These are phyloP conservation scores for Trichoderma pleuroti DNA, from an alignment of 2,329 filamentous ascomycete species.

Conservation along the genomic window DNA sequence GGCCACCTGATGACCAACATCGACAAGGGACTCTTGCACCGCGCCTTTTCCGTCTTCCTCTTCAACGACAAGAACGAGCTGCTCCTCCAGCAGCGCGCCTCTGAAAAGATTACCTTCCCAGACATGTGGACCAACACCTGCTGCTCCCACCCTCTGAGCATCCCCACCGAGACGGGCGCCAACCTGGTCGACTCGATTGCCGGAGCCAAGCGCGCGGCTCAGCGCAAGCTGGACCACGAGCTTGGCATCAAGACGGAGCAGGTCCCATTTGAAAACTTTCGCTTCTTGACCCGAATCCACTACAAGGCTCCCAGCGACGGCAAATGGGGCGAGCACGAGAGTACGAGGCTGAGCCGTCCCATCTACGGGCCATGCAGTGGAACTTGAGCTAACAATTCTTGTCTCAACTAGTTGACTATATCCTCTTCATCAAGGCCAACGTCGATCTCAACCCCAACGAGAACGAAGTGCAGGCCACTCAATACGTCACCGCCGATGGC, in stretches of 20 bases:
- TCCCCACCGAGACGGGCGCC: constrained; percentile 85
- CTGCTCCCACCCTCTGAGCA: constrained; percentile 92
- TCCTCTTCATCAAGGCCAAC: constrained; percentile 93
- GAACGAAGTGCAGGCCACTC: constrained; percentile 84
- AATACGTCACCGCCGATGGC: constrained; percentile 78
- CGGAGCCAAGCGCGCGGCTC: constrained; percentile 87
- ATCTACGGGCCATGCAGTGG: too few species aligned
- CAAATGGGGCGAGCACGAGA: constrained; percentile 98
- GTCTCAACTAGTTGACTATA: constrained; percentile 72
- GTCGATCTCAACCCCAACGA: constrained; percentile 77
- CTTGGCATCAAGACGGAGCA: constrained; percentile 85
- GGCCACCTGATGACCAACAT: constrained; percentile 99
- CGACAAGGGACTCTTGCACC: constrained; percentile 89
- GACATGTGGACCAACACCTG: constrained; percentile 99
- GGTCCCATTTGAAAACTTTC: constrained; percentile 86
- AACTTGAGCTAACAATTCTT: background rate
- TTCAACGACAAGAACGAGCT: constrained; percentile 92
- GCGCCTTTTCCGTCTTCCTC: constrained; percentile 96
- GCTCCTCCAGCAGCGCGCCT: constrained; percentile 89
- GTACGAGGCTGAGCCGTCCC: constrained; percentile 50
- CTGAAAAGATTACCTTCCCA: constrained; percentile 98
- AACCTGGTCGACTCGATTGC: constrained; percentile 74
- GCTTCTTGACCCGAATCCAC: constrained; percentile 93
- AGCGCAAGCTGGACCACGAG: constrained; percentile 92
- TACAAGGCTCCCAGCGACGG: constrained; percentile 97